Evolutionary conservation across 768 basidiomycete genomes (phyloP).

Genomic region (Rhizopogon rudus): DNA sequence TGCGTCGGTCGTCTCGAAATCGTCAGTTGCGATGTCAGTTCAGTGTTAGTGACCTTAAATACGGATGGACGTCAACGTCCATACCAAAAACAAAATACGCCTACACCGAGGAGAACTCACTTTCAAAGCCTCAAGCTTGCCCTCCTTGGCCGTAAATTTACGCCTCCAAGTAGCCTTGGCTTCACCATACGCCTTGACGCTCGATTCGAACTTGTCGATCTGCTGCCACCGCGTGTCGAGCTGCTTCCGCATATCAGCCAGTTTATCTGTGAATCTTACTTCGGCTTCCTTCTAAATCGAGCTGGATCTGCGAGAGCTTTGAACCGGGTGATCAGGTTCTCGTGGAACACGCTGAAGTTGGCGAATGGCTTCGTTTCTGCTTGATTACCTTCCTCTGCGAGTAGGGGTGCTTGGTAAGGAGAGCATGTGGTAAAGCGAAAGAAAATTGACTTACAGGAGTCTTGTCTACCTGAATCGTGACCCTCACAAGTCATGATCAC

Average conservation of each 20-base stretch:
- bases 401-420: neutral
- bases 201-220: slow-evolving; percentile 87
- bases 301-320: slow-evolving; percentile 77
- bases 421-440: neutral
- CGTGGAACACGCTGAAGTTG: slow-evolving; percentile 91
- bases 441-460: slow-evolving; percentile 57
- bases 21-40: slow-evolving; percentile 67
- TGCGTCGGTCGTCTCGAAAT: slow-evolving; percentile 54
- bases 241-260: slow-evolving; percentile 78
- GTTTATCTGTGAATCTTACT: slow-evolving; percentile 61
- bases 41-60: slow-evolving; percentile 61
- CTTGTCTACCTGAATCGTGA: slow-evolving; percentile 51
- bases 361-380: slow-evolving; percentile 90
- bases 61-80: neutral
- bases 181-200: slow-evolving; percentile 77
- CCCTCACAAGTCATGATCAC: too few species aligned
- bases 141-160: slow-evolving; percentile 77
- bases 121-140: slow-evolving; percentile 86
- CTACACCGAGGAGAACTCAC: slow-evolving; percentile 32
- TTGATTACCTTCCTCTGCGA: slow-evolving; percentile 68
- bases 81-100: too few species aligned
- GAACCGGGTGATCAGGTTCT: slow-evolving; percentile 85
- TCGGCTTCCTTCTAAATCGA: slow-evolving; percentile 90
- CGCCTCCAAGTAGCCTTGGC: slow-evolving; percentile 80
- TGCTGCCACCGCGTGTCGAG: slow-evolving; percentile 87